Evolutionary conservation across 306 rosid genomes (phyloP), one percentile per base, ranked within the genome.

Genomic region (Rosa persica): DNA sequence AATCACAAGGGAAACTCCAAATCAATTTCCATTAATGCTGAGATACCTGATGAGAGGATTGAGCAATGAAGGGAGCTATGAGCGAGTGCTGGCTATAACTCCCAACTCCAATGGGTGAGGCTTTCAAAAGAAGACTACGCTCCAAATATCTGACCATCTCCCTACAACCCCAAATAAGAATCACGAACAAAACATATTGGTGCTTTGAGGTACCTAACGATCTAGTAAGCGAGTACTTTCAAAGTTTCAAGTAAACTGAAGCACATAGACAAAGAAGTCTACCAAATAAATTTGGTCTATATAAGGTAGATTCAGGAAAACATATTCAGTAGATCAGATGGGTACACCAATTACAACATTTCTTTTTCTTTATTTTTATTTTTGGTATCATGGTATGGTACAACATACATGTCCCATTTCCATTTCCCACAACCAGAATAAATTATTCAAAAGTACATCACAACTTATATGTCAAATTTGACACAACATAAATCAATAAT

Each of bases 391-490:
- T 36, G 70, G 70, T 30, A 36, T 65, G 46, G 22, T 38, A 65
- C 47, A 66, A 38, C 70, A 66, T 19, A 38, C 27, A 38, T 66
- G 4, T 38, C 39, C 52, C 16, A n/a, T 55, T n/a, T 55, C 34
- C 73, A 43, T 43, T 69, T 43, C n/a, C 69, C 23, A 13, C 27
- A 73, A 43, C 36, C 66, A 60, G 68, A 72, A 72, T 25, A 30
- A 27, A 70, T 22, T 15, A 42, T n/a, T 51, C 67, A 67, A 27
- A 30, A 49, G 23, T 51, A 15, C 9, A 8, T 39, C 40, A 19
- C 22, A 30, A 23, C 13, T 43, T 51, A 17, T 44, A 44, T n/a
- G 74, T 7, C 43, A 30, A 39, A 22, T 43, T 70, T 46, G 74
- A 17, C 20, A 13, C 51, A 12, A 7, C 39, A 34, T 46, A 22